Percentiles rank a stretch among this genome's conserved stretches.
phyloP scores from a whole-genome alignment of 805 yeast genomes.

The Maudiozyma turicensis region DNA sequence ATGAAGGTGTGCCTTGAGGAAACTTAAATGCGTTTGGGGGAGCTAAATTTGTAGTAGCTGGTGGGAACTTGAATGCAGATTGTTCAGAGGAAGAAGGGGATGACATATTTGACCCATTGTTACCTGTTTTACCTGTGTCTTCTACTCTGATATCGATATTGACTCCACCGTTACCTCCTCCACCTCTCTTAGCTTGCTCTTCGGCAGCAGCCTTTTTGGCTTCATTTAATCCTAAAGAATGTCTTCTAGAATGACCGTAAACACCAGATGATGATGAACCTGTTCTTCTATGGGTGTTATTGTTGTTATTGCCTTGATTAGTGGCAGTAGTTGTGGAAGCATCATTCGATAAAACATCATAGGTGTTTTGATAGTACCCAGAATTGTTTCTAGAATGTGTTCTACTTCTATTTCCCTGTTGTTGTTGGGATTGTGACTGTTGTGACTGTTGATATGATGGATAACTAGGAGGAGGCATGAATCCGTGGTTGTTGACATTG shows the following conservation, averaged over 20 bases:
- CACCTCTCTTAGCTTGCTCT: slow-evolving; percentile 61
- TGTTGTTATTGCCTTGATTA: slow-evolving; percentile 6
- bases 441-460: slow-evolving; percentile 7
- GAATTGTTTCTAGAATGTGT: slow-evolving; percentile 31
- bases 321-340: slow-evolving; percentile 1
- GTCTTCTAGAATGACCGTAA: slow-evolving; percentile 81
- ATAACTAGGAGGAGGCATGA: slow-evolving; percentile 24
- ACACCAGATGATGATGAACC: slow-evolving; percentile 37
- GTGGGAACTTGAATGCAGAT: slow-evolving; percentile 25
- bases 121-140: slow-evolving; percentile 4
- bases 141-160: slow-evolving; percentile 10
- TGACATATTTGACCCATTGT: background rate
- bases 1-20: slow-evolving; percentile 38
- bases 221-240: slow-evolving; percentile 82
- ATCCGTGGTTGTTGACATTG: slow-evolving; percentile 7
- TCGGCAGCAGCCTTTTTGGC: slow-evolving; percentile 96
- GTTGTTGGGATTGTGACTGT: background rate
- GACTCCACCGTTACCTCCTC: slow-evolving; percentile 8
- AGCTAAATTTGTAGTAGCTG: slow-evolving; percentile 24
- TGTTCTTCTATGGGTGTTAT: slow-evolving; percentile 32
- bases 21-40: slow-evolving; percentile 51
- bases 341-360: slow-evolving; percentile 1
- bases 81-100: slow-evolving; percentile 8
- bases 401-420: slow-evolving; percentile 22
- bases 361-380: slow-evolving; percentile 20